Conservation (phyloP, 192 early-diverging fungal species). For the Haplosporangium gracile region DNA sequence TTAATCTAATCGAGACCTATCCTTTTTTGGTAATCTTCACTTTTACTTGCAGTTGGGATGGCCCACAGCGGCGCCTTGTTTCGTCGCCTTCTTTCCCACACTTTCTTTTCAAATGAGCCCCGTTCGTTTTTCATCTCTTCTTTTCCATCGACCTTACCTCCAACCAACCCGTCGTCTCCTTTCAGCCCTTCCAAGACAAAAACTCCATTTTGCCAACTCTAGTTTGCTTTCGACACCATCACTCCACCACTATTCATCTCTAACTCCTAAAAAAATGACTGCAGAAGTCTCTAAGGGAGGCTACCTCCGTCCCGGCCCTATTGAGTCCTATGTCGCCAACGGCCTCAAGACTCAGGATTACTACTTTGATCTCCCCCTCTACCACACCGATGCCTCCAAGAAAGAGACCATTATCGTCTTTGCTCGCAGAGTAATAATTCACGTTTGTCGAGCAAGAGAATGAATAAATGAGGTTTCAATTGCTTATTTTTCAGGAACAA, state of each 20-base stretch:
- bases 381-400: slow-evolving; percentile 29
- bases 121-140: background rate
- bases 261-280: background rate
- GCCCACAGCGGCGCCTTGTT: background rate
- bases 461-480: background rate
- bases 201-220: background rate
- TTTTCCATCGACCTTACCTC: background rate
- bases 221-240: background rate
- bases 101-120: background rate
- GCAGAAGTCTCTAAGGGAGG: background rate
- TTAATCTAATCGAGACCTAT: background rate
- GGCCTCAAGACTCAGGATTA: slow-evolving; percentile 53
- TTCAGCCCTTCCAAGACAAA: background rate
- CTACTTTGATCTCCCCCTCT: slow-evolving; percentile 51
- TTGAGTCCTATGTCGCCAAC: slow-evolving; percentile 43
- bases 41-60: background rate
- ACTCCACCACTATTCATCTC: background rate
- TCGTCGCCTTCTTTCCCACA: background rate
- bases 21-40: background rate
- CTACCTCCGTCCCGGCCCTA: slow-evolving; percentile 47
- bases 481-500: background rate
- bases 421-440: slow-evolving; percentile 23
- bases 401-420: slow-evolving; percentile 52
- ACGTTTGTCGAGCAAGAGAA: too few relatives aligned
- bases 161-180: background rate